Conservation (phyloP, 2,329 filamentous ascomycete genomes). For the Botrytis medusae region DNA sequence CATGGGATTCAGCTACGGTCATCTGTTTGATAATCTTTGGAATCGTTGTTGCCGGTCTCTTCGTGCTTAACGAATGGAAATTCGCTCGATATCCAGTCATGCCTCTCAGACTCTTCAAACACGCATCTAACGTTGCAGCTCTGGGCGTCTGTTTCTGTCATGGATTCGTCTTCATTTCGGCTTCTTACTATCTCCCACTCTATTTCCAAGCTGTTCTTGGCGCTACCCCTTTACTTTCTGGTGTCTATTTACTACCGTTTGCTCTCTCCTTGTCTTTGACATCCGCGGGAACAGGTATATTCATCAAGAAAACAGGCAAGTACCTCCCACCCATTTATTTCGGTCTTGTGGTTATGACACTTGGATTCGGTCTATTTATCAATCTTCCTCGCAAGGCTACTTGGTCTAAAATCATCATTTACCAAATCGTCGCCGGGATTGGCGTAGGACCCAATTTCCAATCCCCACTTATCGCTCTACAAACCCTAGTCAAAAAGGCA, state of each 20-base stretch:
- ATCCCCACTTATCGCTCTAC: constrained; percentile 65
- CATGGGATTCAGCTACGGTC: constrained; percentile 47
- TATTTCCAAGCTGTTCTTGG: constrained; percentile 67
- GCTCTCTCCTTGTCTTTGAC: constrained; percentile 65
- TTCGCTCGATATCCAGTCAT: constrained; percentile 76
- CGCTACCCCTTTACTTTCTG: constrained; percentile 63
- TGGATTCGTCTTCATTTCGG: constrained; percentile 49
- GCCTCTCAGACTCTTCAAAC: constrained; percentile 69
- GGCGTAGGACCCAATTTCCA: constrained; percentile 71
- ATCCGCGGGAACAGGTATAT: constrained; percentile 57
- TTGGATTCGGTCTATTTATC: constrained; percentile 65
- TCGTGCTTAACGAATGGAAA: constrained; percentile 71
- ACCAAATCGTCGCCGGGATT: constrained; percentile 62
- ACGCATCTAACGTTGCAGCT: constrained; percentile 63
- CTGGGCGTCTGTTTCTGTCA: constrained; percentile 70
- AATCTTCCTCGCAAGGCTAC: constrained; percentile 56
- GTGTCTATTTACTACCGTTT: constrained; percentile 72
- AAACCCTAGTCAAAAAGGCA: constrained; percentile 58
- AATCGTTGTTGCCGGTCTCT: constrained; percentile 56
- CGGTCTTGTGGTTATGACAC: constrained; percentile 57
- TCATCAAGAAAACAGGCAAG: constrained; percentile 63
- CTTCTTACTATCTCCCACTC: constrained; percentile 45
- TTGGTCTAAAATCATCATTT: constrained; percentile 58
- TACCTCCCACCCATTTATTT: constrained; percentile 61
- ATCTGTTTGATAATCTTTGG: constrained; percentile 57